A percentile compares a stretch with the other conserved stretches of the same genome.
Conservation (phyloP, 805 yeast species). For the Metschnikowia koreensis region DNA sequence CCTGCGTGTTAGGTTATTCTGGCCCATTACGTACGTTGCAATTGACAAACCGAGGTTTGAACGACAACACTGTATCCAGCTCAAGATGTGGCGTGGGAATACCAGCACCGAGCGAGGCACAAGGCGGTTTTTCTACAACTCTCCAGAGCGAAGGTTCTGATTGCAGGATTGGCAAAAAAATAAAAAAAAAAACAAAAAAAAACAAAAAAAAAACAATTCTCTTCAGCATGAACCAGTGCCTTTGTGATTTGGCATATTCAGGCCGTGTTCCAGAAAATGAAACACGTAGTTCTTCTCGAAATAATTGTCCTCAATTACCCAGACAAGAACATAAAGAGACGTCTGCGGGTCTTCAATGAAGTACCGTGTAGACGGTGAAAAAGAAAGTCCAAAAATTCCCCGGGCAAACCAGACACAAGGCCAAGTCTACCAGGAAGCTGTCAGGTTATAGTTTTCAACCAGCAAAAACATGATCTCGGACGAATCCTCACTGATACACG, state of each 20-base stretch:
- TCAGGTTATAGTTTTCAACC: constrained; percentile 99
- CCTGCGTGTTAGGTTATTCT: constrained; percentile 27
- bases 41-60: neutral
- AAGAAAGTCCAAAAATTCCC: constrained; percentile 73
- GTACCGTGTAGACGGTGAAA: constrained; percentile 20
- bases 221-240: too few species aligned
- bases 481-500: constrained; percentile 99
- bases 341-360: constrained; percentile 31
- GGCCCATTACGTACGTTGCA: constrained; percentile 36
- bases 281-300: constrained; percentile 9
- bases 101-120: constrained; percentile 48
- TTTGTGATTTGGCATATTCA: too few species aligned
- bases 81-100: constrained; percentile 36
- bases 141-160: neutral
- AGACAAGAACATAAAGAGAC: constrained; percentile 17
- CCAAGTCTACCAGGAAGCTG: constrained; percentile 57
- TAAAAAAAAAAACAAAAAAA: too few species aligned
- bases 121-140: constrained; percentile 28
- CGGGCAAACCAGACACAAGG: constrained; percentile 47
- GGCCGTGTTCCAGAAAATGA: neutral
- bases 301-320: constrained; percentile 27
- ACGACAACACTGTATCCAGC: constrained; percentile 36
- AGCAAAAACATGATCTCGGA: constrained; percentile 99
- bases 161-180: neutral
- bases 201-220: too few species aligned